A percentile compares a stretch with the other conserved stretches of the same genome.
Evolutionary conservation across 495 filamentous ascomycete species (phyloP).

Genomic region (Annulohypoxylon nitens): DNA sequence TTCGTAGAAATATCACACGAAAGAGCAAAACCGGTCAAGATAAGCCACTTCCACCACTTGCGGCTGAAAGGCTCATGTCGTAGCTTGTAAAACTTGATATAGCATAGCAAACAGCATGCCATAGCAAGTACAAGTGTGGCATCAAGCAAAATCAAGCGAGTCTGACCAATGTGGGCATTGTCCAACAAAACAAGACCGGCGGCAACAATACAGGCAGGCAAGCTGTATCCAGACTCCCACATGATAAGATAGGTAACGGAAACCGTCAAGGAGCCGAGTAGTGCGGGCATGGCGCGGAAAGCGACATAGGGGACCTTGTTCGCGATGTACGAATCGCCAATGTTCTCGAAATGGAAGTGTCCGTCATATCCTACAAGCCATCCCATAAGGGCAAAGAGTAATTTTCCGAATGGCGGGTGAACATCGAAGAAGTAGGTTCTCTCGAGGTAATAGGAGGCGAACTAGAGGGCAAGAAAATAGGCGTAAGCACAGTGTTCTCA

Average conservation of each 20-base stretch:
- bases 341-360: slow-evolving; percentile 98
- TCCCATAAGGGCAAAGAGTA: slow-evolving; percentile 91
- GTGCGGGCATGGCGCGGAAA: slow-evolving; percentile 92
- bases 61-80: slow-evolving; percentile 88
- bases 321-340: slow-evolving; percentile 96
- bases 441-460: slow-evolving; percentile 96
- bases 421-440: slow-evolving; percentile 99
- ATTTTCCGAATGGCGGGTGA: slow-evolving; percentile 95
- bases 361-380: slow-evolving; percentile 97
- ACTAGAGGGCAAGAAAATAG: slow-evolving; percentile 63
- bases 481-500: slow-evolving; percentile 33
- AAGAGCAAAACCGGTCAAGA: slow-evolving; percentile 91
- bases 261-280: slow-evolving; percentile 91
- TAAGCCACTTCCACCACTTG: slow-evolving; percentile 99
- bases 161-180: slow-evolving; percentile 98
- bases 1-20: slow-evolving; percentile 99
- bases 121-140: slow-evolving; percentile 94
- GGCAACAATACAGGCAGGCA: slow-evolving; percentile 90
- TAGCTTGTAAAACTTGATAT: slow-evolving; percentile 98
- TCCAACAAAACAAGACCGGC: slow-evolving; percentile 92
- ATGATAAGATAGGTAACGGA: slow-evolving; percentile 96
- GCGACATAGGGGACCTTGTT: slow-evolving; percentile 98
- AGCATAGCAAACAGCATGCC: slow-evolving; percentile 92
- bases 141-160: slow-evolving; percentile 93
- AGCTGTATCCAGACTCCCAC: slow-evolving; percentile 98